A percentile compares a stretch with the other conserved stretches of the same genome.
Conservation (phyloP, 352 stramenopile species). For the Blastocystis hominis region DNA sequence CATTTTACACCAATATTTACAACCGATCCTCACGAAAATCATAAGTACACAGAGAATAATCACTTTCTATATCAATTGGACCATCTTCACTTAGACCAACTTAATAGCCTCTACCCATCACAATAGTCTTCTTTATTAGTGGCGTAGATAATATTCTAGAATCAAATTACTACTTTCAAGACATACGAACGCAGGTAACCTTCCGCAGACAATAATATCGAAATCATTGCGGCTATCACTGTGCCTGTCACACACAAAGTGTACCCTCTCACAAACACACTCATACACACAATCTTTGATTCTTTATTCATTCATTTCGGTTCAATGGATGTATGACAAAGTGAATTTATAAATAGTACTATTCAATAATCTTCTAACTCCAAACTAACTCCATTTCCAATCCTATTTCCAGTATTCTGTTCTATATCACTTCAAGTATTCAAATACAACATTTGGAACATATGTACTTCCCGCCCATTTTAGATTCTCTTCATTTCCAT, state of each 20-base stretch:
- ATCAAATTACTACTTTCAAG: not conserved
- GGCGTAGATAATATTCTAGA: not conserved
- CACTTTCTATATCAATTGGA: not conserved
- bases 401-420: no score
- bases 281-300: not conserved
- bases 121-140: not conserved
- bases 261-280: not conserved
- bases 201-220: not conserved
- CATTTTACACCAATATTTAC: not conserved
- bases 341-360: not conserved
- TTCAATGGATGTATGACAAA: not conserved
- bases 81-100: not conserved
- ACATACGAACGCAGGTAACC: not conserved
- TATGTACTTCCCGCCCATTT: no score
- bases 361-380: not conserved
- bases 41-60: not conserved
- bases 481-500: no score
- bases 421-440: no score
- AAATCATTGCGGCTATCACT: not conserved
- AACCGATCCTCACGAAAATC: conserved; percentile 1
- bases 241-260: not conserved
- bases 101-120: not conserved
- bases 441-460: no score
- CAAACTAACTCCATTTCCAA: not conserved
- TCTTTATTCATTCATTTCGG: not conserved